phyloP scores from a whole-genome alignment of 305 asterid species.

The Plantago coronopus region DNA sequence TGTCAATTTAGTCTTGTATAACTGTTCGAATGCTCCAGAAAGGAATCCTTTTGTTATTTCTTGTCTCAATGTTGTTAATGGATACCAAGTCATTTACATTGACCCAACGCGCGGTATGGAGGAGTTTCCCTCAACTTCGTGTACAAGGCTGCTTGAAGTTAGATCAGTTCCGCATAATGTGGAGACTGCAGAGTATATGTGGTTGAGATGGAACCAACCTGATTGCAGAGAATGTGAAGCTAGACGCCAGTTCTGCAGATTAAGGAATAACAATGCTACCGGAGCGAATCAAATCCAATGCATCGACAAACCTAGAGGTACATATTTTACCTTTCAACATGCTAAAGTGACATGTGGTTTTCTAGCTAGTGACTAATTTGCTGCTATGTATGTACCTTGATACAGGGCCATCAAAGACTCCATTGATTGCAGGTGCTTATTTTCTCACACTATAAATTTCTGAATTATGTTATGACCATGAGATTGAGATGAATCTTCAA shows the following conservation, averaged over 20 bases:
- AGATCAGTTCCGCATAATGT: not conserved
- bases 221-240: slow-evolving; percentile 30
- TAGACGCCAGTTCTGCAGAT: slow-evolving; percentile 15
- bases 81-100: not conserved
- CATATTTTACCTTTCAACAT: not conserved
- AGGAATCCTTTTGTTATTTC: not conserved
- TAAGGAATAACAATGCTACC: not conserved
- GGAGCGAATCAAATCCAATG: slow-evolving; percentile 12
- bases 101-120: accelerated
- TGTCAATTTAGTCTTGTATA: not conserved
- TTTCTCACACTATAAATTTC: not conserved
- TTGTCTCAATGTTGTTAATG: not conserved
- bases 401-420: slow-evolving; percentile 4
- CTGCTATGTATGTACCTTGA: slow-evolving; percentile 1
- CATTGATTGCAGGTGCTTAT: slow-evolving; percentile 25
- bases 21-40: slow-evolving; percentile 19
- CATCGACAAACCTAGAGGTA: not conserved
- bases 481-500: not conserved
- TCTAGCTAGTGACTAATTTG: not conserved
- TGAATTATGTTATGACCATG: not conserved
- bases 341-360: not conserved
- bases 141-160: slow-evolving; percentile 10
- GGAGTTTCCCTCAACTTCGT: not conserved
- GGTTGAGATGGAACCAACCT: slow-evolving; percentile 33
- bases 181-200: not conserved